A percentile compares a stretch with the other conserved stretches of the same genome.
These are phyloP conservation scores for Phytophthora pistaciae DNA, from an alignment of 352 stramenopile species.

Conservation along the genomic window DNA sequence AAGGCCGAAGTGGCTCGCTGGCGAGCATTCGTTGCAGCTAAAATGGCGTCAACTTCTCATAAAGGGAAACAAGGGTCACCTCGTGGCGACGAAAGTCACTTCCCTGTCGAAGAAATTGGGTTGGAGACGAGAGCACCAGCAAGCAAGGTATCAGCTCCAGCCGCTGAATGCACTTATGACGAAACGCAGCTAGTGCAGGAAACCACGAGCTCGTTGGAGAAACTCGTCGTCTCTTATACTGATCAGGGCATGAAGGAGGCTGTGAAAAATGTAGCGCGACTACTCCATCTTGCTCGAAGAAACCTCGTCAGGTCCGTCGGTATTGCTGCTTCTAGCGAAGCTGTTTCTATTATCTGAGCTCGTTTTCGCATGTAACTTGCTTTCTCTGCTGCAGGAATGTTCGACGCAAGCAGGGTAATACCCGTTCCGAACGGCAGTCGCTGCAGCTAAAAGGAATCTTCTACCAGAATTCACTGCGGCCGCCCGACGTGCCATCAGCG, in stretches of 20 bases:
- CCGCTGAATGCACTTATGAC: not conserved
- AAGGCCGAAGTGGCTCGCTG: conserved; percentile 36
- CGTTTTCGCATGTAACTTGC: conserved; percentile 3
- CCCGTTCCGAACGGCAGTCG: not conserved
- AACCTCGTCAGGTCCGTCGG: conserved; percentile 18
- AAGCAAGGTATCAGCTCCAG: conserved; percentile 1
- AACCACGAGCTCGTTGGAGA: conserved; percentile 1
- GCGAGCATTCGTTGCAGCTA: conserved; percentile 24
- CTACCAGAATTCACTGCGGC: conserved; percentile 31
- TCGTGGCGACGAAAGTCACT: not conserved
- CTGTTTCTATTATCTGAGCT: not conserved
- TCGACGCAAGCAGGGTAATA: conserved; percentile 5
- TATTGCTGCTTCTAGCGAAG: not conserved
- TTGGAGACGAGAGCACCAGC: not conserved
- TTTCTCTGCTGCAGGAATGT: not conserved
- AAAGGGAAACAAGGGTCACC: not conserved
- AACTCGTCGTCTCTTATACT: conserved; percentile 16
- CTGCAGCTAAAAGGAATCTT: conserved; percentile 30
- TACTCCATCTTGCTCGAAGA: conserved; percentile 4
- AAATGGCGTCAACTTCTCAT: conserved; percentile 2
- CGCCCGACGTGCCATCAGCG: conserved; percentile 24
- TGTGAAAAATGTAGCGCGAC: conserved; percentile 13
- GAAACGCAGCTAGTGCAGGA: not conserved
- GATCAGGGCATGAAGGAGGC: conserved; percentile 23
- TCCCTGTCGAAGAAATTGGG: not conserved